Percentiles rank a stretch among this genome's conserved stretches.
These are phyloP conservation scores for Ogataea kodamae DNA, from an alignment of 805 yeast species.

Conservation along the genomic window DNA sequence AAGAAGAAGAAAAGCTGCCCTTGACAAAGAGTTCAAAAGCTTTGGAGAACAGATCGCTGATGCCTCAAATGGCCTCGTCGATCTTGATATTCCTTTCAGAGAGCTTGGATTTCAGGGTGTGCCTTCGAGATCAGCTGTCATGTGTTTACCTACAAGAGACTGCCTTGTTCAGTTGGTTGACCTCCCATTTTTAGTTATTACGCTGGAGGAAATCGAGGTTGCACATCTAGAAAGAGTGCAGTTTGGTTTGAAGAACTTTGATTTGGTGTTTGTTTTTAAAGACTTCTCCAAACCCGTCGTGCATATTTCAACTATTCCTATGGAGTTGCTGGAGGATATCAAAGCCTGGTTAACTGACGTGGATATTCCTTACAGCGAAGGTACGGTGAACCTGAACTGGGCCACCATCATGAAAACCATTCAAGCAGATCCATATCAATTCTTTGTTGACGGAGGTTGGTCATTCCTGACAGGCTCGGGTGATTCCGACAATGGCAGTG, in stretches of 20 bases:
- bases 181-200: constrained; percentile 90
- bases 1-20: constrained; percentile 81
- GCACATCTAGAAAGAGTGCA: constrained; percentile 97
- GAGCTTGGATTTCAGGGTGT: constrained; percentile 98
- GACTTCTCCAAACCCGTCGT: constrained; percentile 85
- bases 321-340: constrained; percentile 85
- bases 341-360: constrained; percentile 98
- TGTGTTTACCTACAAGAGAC: constrained; percentile 95
- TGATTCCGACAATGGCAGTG: constrained; percentile 68
- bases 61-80: constrained; percentile 76
- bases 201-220: constrained; percentile 86
- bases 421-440: constrained; percentile 87
- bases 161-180: constrained; percentile 92
- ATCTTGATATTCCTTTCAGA: constrained; percentile 90
- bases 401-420: constrained; percentile 91
- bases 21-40: constrained; percentile 86
- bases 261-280: constrained; percentile 92
- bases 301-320: constrained; percentile 92
- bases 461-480: constrained; percentile 85
- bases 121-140: constrained; percentile 89
- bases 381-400: constrained; percentile 96
- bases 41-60: constrained; percentile 92
- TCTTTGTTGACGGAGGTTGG: constrained; percentile 97
- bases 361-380: constrained; percentile 91
- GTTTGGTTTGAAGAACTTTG: constrained; percentile 94